A percentile compares a stretch with the other conserved stretches of the same genome.
These are phyloP conservation scores for Pueraria montana DNA, from an alignment of 306 rosid genomes.

Conservation along the genomic window DNA sequence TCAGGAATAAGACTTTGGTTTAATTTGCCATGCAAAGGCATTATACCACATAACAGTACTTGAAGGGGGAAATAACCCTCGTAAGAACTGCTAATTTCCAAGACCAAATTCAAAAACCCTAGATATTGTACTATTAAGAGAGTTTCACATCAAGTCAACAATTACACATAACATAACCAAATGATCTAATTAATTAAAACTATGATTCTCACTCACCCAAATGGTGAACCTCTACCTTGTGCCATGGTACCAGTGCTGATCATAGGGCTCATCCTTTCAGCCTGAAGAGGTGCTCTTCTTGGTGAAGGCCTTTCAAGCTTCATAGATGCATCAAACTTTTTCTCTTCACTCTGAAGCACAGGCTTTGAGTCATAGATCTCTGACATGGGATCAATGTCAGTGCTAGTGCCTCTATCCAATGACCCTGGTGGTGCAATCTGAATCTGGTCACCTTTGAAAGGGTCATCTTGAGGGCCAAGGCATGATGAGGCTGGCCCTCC, in stretches of 20 bases:
- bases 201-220: slow-evolving; percentile 58
- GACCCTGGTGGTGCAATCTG: slow-evolving; percentile 66
- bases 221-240: slow-evolving; percentile 77
- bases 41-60: slow-evolving; percentile 61
- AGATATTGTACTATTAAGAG: slow-evolving; percentile 47
- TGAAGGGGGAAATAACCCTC: slow-evolving; percentile 51
- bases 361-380: slow-evolving; percentile 84
- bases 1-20: slow-evolving; percentile 54
- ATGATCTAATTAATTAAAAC: slow-evolving; percentile 29
- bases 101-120: slow-evolving; percentile 65
- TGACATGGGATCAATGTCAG: slow-evolving; percentile 71
- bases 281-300: slow-evolving; percentile 60
- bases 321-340: slow-evolving; percentile 67
- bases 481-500: slow-evolving; percentile 86
- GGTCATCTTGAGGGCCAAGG: slow-evolving; percentile 72
- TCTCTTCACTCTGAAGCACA: slow-evolving; percentile 61
- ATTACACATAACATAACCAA: slow-evolving; percentile 51
- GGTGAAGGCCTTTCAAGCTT: slow-evolving; percentile 93
- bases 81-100: slow-evolving; percentile 47
- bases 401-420: slow-evolving; percentile 58
- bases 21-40: slow-evolving; percentile 71
- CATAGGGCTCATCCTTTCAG: slow-evolving; percentile 84
- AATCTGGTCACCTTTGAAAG: slow-evolving; percentile 73
- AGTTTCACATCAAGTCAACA: slow-evolving; percentile 51
- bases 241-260: slow-evolving; percentile 62